These are phyloP conservation scores for Aegilops sharonensis DNA, from an alignment of 176 grass and related monocot genomes.

Conservation along the genomic window DNA sequence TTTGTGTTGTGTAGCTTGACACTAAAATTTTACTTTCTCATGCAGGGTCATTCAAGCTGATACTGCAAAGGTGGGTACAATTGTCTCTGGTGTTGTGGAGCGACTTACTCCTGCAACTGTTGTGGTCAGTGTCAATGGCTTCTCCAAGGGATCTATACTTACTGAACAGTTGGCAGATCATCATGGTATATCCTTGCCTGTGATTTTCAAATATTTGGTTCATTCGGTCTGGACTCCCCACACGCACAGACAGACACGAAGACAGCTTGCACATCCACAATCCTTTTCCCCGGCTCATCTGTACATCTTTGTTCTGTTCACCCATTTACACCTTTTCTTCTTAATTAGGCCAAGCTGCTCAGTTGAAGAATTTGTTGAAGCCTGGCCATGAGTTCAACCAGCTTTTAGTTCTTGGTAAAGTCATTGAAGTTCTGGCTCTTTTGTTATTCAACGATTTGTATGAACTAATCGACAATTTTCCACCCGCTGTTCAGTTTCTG, in stretches of 20 bases:
- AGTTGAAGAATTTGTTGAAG: slow-evolving; percentile 77
- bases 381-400: slow-evolving; percentile 83
- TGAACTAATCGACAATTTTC: background rate
- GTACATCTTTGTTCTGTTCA: background rate
- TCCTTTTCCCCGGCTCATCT: background rate
- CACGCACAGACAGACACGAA: background rate
- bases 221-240: background rate
- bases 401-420: slow-evolving; percentile 81
- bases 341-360: slow-evolving; percentile 71
- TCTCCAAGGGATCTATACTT: slow-evolving; percentile 70
- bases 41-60: slow-evolving; percentile 51
- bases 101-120: slow-evolving; percentile 71
- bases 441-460: slow-evolving; percentile 1
- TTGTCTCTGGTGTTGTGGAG: slow-evolving; percentile 91
- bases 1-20: slow-evolving; percentile 20
- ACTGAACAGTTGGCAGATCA: slow-evolving; percentile 82
- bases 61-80: slow-evolving; percentile 52
- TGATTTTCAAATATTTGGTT: background rate
- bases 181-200: slow-evolving; percentile 48
- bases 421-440: slow-evolving; percentile 5
- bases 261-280: background rate
- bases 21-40: background rate
- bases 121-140: slow-evolving; percentile 72
- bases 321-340: slow-evolving; percentile 1
- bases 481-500: background rate